Evolutionary conservation across 2,329 filamentous ascomycete species (phyloP), one percentile per base, ranked within the genome.

Genomic region (Claviceps humidiphila): DNA sequence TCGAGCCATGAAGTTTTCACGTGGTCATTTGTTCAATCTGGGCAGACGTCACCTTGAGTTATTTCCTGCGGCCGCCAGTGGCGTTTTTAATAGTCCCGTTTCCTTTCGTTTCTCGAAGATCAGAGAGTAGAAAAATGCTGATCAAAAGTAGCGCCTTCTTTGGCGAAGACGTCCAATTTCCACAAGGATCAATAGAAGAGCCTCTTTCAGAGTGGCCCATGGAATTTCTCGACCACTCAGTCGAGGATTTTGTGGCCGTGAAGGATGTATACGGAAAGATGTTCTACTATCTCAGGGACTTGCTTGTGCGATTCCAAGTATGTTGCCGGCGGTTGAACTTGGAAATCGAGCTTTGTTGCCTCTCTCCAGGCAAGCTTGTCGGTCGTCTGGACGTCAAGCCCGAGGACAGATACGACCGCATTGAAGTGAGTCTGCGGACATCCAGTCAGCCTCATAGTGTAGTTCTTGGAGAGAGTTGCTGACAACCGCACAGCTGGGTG

Each of bases 191-290:
- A 2, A 53, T 55, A 2, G 43, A 45, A 3, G 63, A 64, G 45
- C 62, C 63, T 5, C 53, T 64, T 11, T 47, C 54, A 0, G 63
- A 64, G 43, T 64, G 63, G 62, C 58, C 62, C 2, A 61, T 63
- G 54, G 57, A 58, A 39, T 26, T 63, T 2, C 52, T 62, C 9
- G 59, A 62, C 11, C 53, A 57, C 24, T 3, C 34, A 4, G 5
- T 42, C 24, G 6, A 49, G 0, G 52, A 39, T 13, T 53, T 54
- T 11, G 52, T 54, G 17, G 57, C 60, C 1, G 24, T 43, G 11
- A 59, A 61, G 9, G 63, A 64, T 46, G 55, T 60, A 4, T 64
- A 64, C 49, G 62, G 63, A 24, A 63, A 62, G 50, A 57, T 63
- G 57, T 62, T 59, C 13, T 60, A 57, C 51, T 64, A 60, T n/a